Conservation (phyloP, 2,329 filamentous ascomycete genomes). For the Diaporthe eres region DNA sequence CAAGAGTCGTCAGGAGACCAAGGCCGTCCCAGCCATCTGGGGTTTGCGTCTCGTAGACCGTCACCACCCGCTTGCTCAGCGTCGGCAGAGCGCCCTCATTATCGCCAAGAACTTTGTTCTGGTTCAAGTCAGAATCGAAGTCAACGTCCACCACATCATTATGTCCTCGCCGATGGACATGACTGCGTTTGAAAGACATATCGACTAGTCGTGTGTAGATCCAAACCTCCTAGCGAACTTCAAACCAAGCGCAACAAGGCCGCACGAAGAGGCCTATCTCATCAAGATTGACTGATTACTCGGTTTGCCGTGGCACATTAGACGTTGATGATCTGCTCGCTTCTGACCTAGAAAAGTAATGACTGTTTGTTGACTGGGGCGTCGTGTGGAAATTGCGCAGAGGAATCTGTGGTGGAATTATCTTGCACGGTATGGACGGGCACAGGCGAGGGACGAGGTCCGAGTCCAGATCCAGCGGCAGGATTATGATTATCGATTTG, state of each 20-base stretch:
- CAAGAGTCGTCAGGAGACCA: conserved; percentile 38
- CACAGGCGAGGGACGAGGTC: background rate
- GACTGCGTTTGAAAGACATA: conserved; percentile 38
- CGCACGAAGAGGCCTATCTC: conserved; percentile 21
- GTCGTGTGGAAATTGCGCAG: conserved; percentile 13
- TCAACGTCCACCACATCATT: background rate
- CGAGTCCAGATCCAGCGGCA: conserved; percentile 1
- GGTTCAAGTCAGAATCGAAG: background rate
- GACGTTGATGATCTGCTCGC: background rate
- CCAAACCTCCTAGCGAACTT: background rate
- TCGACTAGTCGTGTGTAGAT: background rate
- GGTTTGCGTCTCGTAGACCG: conserved; percentile 51
- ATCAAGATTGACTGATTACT: background rate
- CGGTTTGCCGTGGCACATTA: conserved; percentile 26
- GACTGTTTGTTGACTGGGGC: conserved; percentile 18
- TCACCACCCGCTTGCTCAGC: conserved; percentile 41
- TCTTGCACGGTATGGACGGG: background rate
- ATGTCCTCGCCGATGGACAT: conserved; percentile 32
- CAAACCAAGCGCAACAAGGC: conserved; percentile 13
- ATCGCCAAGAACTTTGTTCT: conserved; percentile 4
- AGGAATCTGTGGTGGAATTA: conserved; percentile 6
- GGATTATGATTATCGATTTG: conserved; percentile 15
- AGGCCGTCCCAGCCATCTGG: conserved; percentile 39
- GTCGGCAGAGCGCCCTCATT: background rate
- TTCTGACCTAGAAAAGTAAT: conserved; percentile 3